phyloP scores from a whole-genome alignment of 495 filamentous ascomycete genomes.

The Trichoderma erinaceum region DNA sequence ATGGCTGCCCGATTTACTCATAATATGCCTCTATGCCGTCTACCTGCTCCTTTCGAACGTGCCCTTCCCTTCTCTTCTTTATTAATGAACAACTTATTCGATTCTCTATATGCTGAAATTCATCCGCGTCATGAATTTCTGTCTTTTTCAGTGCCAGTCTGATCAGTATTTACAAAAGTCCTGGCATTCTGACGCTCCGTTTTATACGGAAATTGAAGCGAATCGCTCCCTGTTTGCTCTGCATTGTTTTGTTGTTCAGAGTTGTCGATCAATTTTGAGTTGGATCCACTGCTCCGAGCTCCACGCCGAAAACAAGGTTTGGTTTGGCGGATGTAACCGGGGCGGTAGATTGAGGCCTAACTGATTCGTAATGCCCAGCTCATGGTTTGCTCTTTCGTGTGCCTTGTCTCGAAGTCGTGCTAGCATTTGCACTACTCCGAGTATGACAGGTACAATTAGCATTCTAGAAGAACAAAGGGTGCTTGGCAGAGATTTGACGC shows the following conservation, averaged over 20 bases:
- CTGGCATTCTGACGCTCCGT: not conserved
- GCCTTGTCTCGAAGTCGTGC: not conserved
- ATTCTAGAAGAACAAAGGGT: no score
- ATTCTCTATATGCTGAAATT: no score
- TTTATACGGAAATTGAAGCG: not conserved
- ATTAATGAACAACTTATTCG: no score
- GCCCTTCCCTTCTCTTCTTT: not conserved
- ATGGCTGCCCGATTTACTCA: not conserved
- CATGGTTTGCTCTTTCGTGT: not conserved
- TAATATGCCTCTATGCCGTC: not conserved
- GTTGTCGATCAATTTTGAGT: not conserved
- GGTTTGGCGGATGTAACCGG: constrained; percentile 5
- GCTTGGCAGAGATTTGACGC: no score
- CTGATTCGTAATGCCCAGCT: not conserved
- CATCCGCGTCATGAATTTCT: no score
- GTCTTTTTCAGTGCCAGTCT: no score
- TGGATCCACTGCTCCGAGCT: not conserved
- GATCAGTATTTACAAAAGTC: not conserved
- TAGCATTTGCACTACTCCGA: not conserved
- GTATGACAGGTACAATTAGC: no score
- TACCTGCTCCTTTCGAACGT: not conserved
- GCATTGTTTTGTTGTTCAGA: not conserved
- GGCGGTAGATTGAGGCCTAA: not conserved
- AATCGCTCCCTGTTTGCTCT: not conserved
- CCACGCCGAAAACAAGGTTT: constrained; percentile 3